A percentile compares a stretch with the other conserved stretches of the same genome.
Evolutionary conservation across 306 rosid species (phyloP).

Genomic region (Fragaria nilgerrensis): DNA sequence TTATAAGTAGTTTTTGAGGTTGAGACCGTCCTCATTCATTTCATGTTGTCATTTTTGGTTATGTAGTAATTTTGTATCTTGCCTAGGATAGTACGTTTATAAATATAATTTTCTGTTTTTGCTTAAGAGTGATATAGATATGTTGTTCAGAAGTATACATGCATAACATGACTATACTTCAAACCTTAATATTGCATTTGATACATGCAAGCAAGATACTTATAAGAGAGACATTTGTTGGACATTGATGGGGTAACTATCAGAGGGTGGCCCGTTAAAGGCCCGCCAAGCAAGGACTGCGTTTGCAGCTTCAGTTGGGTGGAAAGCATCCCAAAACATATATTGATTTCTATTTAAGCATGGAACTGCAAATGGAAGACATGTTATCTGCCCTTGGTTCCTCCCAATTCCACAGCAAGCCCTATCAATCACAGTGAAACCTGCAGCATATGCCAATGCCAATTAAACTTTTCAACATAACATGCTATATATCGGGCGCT

Average conservation of each 20-base stretch:
- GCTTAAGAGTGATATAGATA: no score
- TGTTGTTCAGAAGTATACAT: no score
- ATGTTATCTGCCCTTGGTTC: conserved; percentile 54
- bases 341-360: conserved; percentile 45
- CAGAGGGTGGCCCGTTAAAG: conserved; percentile 51
- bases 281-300: conserved; percentile 63
- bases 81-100: no score
- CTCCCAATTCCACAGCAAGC: conserved; percentile 78
- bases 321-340: conserved; percentile 86
- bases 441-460: conserved; percentile 30
- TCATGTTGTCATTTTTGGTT: no score
- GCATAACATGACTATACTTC: no score
- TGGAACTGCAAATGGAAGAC: conserved; percentile 55
- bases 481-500: neutral
- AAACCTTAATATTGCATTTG: neutral
- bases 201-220: neutral
- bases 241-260: conserved; percentile 65
- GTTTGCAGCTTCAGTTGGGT: conserved; percentile 64
- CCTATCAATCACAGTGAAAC: conserved; percentile 56
- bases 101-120: no score
- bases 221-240: conserved; percentile 58
- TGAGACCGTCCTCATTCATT: no score
- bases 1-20: no score
- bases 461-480: neutral
- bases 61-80: no score